Percentiles rank a stretch among this genome's conserved stretches.
Conservation (phyloP, 75 land plant genomes). For the Adiantum capillusveneris region DNA sequence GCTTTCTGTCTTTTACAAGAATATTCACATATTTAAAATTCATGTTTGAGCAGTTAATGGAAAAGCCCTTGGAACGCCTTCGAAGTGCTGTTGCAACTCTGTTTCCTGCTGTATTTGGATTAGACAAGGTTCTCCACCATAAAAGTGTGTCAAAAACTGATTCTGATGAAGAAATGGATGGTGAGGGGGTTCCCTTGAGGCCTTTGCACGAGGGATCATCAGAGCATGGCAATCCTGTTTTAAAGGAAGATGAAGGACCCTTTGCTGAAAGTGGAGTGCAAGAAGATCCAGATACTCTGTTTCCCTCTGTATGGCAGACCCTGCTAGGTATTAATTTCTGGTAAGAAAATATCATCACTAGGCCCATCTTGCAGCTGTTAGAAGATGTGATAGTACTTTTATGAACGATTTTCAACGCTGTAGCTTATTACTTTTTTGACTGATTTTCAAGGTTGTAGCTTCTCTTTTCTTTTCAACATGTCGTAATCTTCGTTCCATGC, state of each 20-base stretch:
- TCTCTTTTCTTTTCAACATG: no score
- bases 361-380: no score
- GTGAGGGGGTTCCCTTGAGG: neutral
- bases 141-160: neutral
- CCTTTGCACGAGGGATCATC: neutral
- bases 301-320: neutral
- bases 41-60: neutral
- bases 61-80: neutral
- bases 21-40: no score
- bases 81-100: no score
- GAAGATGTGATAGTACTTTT: no score
- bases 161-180: neutral
- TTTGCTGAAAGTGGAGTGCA: neutral
- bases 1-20: no score
- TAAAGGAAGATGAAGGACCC: neutral
- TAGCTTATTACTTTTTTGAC: no score
- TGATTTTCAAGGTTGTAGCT: no score
- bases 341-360: no score
- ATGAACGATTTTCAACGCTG: no score
- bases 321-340: conserved; percentile 1
- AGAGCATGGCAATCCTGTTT: neutral
- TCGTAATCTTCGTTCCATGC: no score
- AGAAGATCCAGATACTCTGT: neutral
- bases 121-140: neutral
- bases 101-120: no score